These are phyloP conservation scores for Echeveria elegans DNA, from an alignment of 164 flowering plant genomes.

Conservation along the genomic window DNA sequence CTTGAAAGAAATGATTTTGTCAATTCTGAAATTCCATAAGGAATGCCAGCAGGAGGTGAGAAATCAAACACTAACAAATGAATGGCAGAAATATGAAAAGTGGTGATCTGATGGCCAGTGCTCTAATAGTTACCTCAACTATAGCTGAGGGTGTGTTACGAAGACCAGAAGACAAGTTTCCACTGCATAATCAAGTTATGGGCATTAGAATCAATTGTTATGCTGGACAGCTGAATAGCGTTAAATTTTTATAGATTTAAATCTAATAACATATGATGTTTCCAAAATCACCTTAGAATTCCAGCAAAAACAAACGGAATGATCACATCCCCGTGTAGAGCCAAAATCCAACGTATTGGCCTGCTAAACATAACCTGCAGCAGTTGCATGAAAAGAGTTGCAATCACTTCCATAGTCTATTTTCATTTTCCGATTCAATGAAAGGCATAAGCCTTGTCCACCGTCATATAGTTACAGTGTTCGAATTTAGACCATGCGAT, in stretches of 20 bases:
- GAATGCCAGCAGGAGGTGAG: neutral
- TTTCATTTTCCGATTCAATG: too few species aligned
- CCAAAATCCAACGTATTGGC: conserved; percentile 94
- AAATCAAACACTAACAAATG: neutral
- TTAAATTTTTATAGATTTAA: too few species aligned
- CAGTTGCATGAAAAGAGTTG: neutral
- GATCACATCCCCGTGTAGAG: conserved; percentile 77
- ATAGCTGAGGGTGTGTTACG: conserved; percentile 70
- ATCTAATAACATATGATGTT: neutral
- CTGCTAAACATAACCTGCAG: conserved; percentile 82
- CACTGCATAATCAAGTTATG: conserved; percentile 33
- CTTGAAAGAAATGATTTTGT: neutral
- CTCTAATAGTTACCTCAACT: conserved; percentile 36
- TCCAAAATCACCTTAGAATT: conserved; percentile 46
- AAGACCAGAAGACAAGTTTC: conserved; percentile 72
- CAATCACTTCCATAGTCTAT: neutral
- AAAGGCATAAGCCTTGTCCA: too few species aligned
- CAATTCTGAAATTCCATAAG: neutral
- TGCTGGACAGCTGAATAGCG: too few species aligned
- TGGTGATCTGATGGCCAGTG: neutral
- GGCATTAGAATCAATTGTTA: neutral
- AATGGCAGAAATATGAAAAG: neutral
- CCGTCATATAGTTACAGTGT: too few species aligned
- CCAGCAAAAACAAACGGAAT: conserved; percentile 85
- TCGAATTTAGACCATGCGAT: too few species aligned